A percentile compares a stretch with the other conserved stretches of the same genome.
These are phyloP conservation scores for Apodospora peruviana DNA, from an alignment of 495 filamentous ascomycete genomes.

Conservation along the genomic window DNA sequence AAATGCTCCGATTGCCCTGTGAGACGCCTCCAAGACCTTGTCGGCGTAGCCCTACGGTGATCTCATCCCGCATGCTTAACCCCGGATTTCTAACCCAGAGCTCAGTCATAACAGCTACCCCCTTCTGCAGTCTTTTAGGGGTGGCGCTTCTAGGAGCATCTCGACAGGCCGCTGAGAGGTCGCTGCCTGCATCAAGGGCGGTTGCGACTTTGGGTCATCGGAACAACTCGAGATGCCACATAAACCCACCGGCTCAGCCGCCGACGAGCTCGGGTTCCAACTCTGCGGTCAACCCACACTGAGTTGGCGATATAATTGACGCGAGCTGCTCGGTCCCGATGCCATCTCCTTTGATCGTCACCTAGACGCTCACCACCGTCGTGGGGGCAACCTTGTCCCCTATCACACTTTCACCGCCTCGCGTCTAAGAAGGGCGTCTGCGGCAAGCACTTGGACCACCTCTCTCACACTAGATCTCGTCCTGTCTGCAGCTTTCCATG, in stretches of 20 bases:
- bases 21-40: too few relatives aligned
- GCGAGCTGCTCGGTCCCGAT: neutral
- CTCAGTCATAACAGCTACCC: neutral
- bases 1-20: too few relatives aligned
- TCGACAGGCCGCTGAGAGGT: neutral
- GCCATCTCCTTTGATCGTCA: neutral
- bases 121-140: neutral
- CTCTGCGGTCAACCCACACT: too few relatives aligned
- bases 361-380: conserved; percentile 7
- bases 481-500: conserved; percentile 5
- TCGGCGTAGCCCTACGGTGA: conserved; percentile 14
- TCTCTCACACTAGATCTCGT: conserved; percentile 15
- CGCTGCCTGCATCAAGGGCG: neutral
- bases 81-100: neutral
- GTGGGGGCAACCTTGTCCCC: too few relatives aligned
- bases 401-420: too few relatives aligned
- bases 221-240: neutral
- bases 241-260: neutral
- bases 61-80: conserved; percentile 7
- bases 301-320: too few relatives aligned
- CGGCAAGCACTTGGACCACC: conserved; percentile 8
- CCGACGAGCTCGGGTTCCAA: too few relatives aligned
- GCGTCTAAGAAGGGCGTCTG: too few relatives aligned
- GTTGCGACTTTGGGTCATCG: conserved; percentile 8
- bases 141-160: conserved; percentile 4